Evolutionary conservation across 1,284 basidiomycete species (phyloP).

Genomic region (Stereum hirsutum): DNA sequence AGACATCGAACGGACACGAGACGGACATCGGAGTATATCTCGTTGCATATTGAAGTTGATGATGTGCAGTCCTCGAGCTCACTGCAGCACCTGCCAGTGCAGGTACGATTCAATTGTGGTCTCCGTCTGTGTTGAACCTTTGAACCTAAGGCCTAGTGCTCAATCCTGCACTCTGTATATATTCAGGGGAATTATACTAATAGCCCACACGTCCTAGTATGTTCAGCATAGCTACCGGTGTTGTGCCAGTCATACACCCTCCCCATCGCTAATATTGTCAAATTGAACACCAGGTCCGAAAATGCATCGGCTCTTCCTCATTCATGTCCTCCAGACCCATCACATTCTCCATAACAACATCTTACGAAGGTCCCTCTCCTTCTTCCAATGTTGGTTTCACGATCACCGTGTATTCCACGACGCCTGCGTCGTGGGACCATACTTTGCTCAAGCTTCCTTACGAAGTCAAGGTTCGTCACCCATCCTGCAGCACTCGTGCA

Average conservation of each 20-base stretch:
- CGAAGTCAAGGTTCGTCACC: conserved; percentile 30
- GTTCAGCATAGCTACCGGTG: conserved; percentile 10
- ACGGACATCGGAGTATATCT: conserved; percentile 59
- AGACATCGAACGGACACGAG: conserved; percentile 62
- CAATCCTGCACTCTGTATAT: no score
- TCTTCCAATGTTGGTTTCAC: conserved; percentile 60
- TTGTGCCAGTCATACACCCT: background rate
- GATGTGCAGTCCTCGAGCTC: conserved; percentile 6
- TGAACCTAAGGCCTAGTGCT: no score
- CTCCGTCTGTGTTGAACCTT: no score
- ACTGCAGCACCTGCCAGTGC: background rate
- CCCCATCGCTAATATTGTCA: no score
- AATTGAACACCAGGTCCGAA: conserved; percentile 3
- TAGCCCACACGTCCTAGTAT: conserved; percentile 66
- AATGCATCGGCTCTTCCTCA: conserved; percentile 8
- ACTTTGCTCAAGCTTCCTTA: conserved; percentile 29
- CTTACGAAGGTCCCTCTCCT: conserved; percentile 52
- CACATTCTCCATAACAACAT: conserved; percentile 44
- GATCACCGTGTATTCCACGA: conserved; percentile 43
- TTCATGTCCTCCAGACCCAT: conserved; percentile 15
- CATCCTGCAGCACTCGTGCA: no score
- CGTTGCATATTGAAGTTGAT: conserved; percentile 53
- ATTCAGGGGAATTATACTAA: conserved; percentile 69
- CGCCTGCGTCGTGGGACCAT: conserved; percentile 41
- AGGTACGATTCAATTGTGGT: no score